Percentiles rank a stretch among this genome's conserved stretches.
These are phyloP conservation scores for Nepenthes gracilis DNA, from an alignment of 148 eudicot genomes.

Conservation along the genomic window DNA sequence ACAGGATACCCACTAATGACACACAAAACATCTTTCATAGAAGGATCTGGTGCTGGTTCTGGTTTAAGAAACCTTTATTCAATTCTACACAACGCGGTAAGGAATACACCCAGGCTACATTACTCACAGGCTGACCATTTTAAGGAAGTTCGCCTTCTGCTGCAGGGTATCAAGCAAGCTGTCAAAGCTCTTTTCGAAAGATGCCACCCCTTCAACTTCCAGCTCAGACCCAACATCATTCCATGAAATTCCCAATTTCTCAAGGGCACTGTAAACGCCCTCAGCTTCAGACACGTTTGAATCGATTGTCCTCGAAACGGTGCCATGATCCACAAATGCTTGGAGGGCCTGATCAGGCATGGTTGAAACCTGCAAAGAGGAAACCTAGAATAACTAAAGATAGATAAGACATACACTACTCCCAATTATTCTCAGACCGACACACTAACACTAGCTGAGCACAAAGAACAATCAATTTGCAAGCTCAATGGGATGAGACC, in stretches of 20 bases:
- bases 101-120: no score
- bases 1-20: no score
- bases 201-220: conserved; percentile 81
- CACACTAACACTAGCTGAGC: background rate
- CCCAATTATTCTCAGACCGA: background rate
- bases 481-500: background rate
- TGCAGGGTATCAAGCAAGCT: conserved; percentile 77
- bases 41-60: no score
- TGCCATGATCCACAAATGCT: conserved; percentile 85
- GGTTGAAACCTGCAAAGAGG: conserved; percentile 66
- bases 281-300: conserved; percentile 78
- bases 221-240: conserved; percentile 75
- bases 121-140: conserved; percentile 34
- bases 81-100: no score
- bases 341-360: conserved; percentile 97
- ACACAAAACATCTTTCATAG: no score
- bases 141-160: conserved; percentile 76
- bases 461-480: background rate
- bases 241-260: conserved; percentile 92
- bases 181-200: conserved; percentile 84
- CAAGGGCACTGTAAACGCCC: conserved; percentile 87
- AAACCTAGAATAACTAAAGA: background rate
- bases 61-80: no score
- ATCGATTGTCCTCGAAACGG: conserved; percentile 85
- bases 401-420: background rate